Evolutionary conservation across 2,329 filamentous ascomycete species (phyloP), one percentile per base, ranked within the genome.

Genomic region (Sporothrix luriei): DNA sequence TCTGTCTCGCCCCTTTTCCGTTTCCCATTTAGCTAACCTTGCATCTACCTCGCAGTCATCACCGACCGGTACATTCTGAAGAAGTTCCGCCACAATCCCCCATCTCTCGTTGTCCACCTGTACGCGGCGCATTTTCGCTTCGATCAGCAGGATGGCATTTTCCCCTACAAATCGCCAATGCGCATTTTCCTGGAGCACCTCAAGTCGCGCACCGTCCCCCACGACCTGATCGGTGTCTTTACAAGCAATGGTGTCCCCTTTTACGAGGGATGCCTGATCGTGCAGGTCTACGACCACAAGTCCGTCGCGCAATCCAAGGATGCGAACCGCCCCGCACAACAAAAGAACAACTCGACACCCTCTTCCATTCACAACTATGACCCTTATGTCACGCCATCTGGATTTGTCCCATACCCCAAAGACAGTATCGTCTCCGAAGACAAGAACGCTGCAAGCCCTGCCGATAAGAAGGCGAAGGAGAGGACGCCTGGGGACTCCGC

Each of bases 291-390:
- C 75, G 92, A 98, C 77, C 92, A 97, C 81, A 92, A 91, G 75
- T 88, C 90, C 0, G 82, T 82, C 54, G 84, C 70, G 13, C 84
- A 85, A 72, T 82, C 85, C 74, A 88, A 92, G 76, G 88, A 86
- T 74, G 83, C 83, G 74, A 81, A 82, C 69, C 85, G 82, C 65
- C 83, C 81, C 66, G 82, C 82, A 33, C 83, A 85, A 24, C 86
- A 87, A 48, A 88, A 84, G 73, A 90, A 89, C 68, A 90, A 89
- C 68, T 86, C 86, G 51, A 81, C 85, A 3, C 88, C 90, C 13
- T 94, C 92, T 73, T 97, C 94, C 0, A 90, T 99, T 57, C 94
- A 99, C 79, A 97, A 97, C 78, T 92, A 94, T 78, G 97, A 93
- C 76, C 89, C 89, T 71, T 95, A 93, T 75, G 85, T 98, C 62